Conservation (phyloP, 225 moss, liverwort and hornwort genomes). For the Straminergon stramineum region DNA sequence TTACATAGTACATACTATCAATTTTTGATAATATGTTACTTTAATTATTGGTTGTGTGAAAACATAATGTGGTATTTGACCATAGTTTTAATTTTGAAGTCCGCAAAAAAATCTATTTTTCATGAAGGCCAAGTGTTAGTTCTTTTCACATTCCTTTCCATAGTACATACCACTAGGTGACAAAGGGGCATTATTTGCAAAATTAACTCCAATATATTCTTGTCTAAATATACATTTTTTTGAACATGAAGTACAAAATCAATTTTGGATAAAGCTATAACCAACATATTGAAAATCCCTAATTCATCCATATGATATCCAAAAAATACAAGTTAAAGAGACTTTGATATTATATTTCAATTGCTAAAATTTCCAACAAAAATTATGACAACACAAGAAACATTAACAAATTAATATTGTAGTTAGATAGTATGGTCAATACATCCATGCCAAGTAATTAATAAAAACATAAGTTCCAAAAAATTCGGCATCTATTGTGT, state of each 20-base stretch:
- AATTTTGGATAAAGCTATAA: neutral
- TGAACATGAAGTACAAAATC: neutral
- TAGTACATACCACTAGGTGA: neutral
- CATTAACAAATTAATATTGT: neutral
- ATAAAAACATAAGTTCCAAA: neutral
- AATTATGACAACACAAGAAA: neutral
- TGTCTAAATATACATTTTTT: neutral
- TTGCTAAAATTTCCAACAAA: neutral
- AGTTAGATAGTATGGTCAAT: neutral
- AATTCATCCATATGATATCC: neutral
- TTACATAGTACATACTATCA: neutral
- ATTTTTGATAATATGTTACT: too few relatives aligned
- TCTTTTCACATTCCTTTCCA: neutral
- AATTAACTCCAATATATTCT: neutral
- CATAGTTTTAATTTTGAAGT: neutral
- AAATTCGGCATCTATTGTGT: neutral
- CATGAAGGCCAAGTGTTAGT: neutral
- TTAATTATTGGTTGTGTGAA: too few relatives aligned
- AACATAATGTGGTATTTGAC: neutral
- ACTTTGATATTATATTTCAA: neutral
- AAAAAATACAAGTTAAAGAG: neutral
- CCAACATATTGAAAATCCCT: neutral
- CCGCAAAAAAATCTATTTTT: too few relatives aligned
- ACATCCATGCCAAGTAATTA: neutral
- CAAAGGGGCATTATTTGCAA: neutral